Conservation (phyloP, 2,329 filamentous ascomycete species). For the Beauveria pseudobassiana region DNA sequence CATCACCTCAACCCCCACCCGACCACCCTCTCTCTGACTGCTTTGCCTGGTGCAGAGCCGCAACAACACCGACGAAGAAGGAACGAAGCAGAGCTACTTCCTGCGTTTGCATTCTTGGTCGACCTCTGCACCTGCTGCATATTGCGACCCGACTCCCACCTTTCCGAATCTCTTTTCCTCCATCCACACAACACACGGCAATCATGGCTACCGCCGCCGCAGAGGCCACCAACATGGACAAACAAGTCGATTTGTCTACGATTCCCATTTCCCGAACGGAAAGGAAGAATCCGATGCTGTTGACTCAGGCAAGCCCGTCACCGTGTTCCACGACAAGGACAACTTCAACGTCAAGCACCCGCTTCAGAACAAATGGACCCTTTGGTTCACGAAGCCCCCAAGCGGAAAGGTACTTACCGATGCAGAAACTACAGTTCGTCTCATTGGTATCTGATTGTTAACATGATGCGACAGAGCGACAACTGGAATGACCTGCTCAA, state of each 20-base stretch:
- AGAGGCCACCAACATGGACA: constrained; percentile 30
- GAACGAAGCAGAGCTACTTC: constrained; percentile 22
- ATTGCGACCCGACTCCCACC: constrained; percentile 15
- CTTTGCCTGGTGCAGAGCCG: constrained; percentile 35
- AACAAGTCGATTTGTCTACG: constrained; percentile 60
- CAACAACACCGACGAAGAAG: constrained; percentile 15
- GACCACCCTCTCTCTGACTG: constrained; percentile 12
- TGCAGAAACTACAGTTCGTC: constrained; percentile 16
- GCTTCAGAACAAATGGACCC: constrained; percentile 93
- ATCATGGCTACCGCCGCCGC: constrained; percentile 29
- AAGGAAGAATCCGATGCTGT: constrained; percentile 42
- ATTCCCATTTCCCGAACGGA: constrained; percentile 61
- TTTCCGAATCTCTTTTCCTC: background rate
- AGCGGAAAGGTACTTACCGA: constrained; percentile 68
- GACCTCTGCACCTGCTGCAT: constrained; percentile 14
- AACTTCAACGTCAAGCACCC: constrained; percentile 99
- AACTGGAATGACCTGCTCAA: constrained; percentile 99
- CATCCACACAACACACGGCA: background rate
- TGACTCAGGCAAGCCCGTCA: constrained; percentile 60
- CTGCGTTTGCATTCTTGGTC: constrained; percentile 13
- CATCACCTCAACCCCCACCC: constrained; percentile 15
- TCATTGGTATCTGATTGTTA: constrained; percentile 13
- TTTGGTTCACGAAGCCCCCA: constrained; percentile 99
- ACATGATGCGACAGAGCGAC: constrained; percentile 59
- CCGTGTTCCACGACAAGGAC: constrained; percentile 95